Conservation (phyloP, 2,329 filamentous ascomycete species). For the Aureobasidium sp. region DNA sequence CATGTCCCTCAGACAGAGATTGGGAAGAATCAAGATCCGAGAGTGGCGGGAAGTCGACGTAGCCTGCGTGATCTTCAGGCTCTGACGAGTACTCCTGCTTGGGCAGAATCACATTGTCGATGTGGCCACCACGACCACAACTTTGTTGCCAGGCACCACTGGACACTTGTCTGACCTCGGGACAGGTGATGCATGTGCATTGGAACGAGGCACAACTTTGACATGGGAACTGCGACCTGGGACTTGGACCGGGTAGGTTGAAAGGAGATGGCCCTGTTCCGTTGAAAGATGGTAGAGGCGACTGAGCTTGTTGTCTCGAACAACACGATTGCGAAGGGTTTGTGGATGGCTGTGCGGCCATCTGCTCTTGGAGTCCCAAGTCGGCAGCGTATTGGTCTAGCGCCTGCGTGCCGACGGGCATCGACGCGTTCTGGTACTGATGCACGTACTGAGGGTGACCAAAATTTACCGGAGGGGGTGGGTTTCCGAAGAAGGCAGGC, state of each 20-base stretch:
- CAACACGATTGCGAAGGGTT: slow-evolving; percentile 16
- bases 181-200: slow-evolving; percentile 17
- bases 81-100: not conserved
- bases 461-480: not conserved
- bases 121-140: slow-evolving; percentile 17
- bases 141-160: slow-evolving; percentile 16
- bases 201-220: slow-evolving; percentile 15
- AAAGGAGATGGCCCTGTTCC: not conserved
- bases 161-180: slow-evolving; percentile 17
- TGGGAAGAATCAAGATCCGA: not conserved
- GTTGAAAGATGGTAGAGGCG: not conserved
- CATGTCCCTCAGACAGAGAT: no score
- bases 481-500: no score
- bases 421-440: not conserved
- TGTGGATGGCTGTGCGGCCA: slow-evolving; percentile 6
- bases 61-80: not conserved
- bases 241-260: slow-evolving; percentile 1
- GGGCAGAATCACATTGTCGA: not conserved
- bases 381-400: not conserved
- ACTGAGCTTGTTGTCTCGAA: not conserved
- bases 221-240: slow-evolving; percentile 16
- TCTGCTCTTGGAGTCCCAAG: not conserved
- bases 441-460: not conserved
- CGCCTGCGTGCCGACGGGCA: not conserved
- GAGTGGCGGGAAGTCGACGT: not conserved